phyloP scores from a whole-genome alignment of 1,139 yeast species.

The Candida frijolesensis region DNA sequence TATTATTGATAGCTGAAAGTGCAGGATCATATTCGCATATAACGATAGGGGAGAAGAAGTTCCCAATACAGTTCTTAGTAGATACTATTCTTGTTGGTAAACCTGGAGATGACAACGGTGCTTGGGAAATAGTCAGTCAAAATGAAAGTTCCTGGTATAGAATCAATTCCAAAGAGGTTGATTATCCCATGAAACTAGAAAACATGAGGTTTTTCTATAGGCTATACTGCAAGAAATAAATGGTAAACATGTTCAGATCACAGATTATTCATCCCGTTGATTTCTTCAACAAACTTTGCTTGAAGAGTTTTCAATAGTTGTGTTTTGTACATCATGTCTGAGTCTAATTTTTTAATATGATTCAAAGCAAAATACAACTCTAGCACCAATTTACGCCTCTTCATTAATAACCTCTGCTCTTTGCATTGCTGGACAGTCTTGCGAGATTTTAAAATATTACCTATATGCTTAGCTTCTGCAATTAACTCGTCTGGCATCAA shows the following conservation, averaged over 20 bases:
- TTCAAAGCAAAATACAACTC: conserved; percentile 18
- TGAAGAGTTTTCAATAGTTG: conserved; percentile 15
- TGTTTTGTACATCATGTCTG: conserved; percentile 11
- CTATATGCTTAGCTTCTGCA: conserved; percentile 24
- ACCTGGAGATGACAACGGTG: conserved; percentile 48
- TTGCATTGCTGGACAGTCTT: conserved; percentile 3
- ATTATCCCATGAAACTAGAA: conserved; percentile 74
- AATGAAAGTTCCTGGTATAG: conserved; percentile 87
- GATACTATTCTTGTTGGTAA: conserved; percentile 71
- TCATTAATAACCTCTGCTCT: conserved; percentile 9
- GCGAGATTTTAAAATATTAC: conserved; percentile 16
- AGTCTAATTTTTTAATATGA: conserved; percentile 10
- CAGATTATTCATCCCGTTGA: conserved; percentile 8
- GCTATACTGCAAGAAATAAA: conserved; percentile 56
- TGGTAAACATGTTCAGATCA: background rate
- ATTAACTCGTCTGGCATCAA: conserved; percentile 25
- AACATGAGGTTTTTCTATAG: conserved; percentile 87
- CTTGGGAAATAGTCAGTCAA: conserved; percentile 66
- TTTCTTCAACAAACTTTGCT: conserved; percentile 16
- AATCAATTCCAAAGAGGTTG: conserved; percentile 51
- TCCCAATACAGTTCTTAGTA: conserved; percentile 80
- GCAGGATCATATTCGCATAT: conserved; percentile 90
- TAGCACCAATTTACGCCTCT: conserved; percentile 15
- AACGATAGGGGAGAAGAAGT: conserved; percentile 69
- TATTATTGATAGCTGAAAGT: conserved; percentile 74